Evolutionary conservation across 208 protist genomes (phyloP).

Genomic region (Leishmania martiniquensis): DNA sequence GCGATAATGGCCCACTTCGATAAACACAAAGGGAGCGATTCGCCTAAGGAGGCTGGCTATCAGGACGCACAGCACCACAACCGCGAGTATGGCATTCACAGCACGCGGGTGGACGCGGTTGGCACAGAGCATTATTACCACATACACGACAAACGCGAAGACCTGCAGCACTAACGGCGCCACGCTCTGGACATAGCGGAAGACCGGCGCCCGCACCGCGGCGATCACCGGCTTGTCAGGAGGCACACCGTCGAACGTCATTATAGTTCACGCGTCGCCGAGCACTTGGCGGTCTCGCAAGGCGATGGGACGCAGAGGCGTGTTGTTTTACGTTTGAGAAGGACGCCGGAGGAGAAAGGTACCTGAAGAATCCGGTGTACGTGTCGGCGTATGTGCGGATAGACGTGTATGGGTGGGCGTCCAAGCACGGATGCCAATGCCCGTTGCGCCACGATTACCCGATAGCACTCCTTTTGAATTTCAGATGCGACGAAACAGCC

Average conservation of each 20-base stretch:
- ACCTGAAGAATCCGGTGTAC: not conserved
- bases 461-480: not conserved
- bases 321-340: not conserved
- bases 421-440: not conserved
- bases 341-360: not conserved
- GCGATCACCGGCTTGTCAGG: slow-evolving; percentile 19
- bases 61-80: slow-evolving; percentile 14
- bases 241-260: slow-evolving; percentile 25
- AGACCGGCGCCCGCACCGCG: slow-evolving; percentile 13
- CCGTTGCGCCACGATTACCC: not conserved
- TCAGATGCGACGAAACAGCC: not conserved
- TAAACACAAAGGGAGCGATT: slow-evolving; percentile 14
- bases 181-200: slow-evolving; percentile 22
- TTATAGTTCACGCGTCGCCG: slow-evolving; percentile 2
- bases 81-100: not conserved
- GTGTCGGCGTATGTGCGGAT: not conserved
- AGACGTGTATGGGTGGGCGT: not conserved
- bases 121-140: slow-evolving; percentile 5
- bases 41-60: slow-evolving; percentile 23
- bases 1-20: slow-evolving; percentile 23
- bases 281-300: not conserved
- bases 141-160: slow-evolving; percentile 11
- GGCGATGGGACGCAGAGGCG: not conserved
- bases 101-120: not conserved
- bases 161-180: slow-evolving; percentile 12